phyloP scores from a whole-genome alignment of 2,329 filamentous ascomycete species.

The Paracoccidioides brasiliensis region DNA sequence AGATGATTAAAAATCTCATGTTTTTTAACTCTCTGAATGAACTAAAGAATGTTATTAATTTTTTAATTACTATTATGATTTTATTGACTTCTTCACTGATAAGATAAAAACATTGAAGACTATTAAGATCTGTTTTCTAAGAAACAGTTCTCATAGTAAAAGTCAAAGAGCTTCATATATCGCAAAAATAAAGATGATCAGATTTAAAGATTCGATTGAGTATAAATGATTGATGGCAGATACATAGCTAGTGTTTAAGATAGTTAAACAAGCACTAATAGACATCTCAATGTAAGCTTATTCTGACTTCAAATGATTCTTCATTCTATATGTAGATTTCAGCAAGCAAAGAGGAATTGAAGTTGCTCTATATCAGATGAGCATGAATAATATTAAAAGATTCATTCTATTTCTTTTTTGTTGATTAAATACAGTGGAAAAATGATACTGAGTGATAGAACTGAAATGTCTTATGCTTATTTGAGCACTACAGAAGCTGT shows the following conservation, averaged over 20 bases:
- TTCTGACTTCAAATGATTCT: background rate
- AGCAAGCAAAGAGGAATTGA: too few species aligned
- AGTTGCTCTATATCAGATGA: too few species aligned
- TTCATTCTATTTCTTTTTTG: too few species aligned
- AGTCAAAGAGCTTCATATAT: background rate
- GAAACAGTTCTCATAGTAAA: background rate
- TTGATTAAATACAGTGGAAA: too few species aligned
- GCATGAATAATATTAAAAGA: too few species aligned
- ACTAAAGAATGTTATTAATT: background rate
- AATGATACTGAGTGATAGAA: too few species aligned
- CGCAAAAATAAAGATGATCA: too few species aligned
- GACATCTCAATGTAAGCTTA: background rate
- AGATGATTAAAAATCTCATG: background rate
- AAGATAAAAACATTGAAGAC: background rate
- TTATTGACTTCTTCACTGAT: background rate
- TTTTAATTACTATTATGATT: background rate
- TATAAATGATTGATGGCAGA: too few species aligned
- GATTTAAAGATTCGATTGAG: background rate
- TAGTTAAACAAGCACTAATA: background rate
- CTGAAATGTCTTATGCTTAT: too few species aligned
- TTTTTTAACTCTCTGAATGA: background rate
- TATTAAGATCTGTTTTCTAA: background rate
- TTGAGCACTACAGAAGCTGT: too few species aligned
- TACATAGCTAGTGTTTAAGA: too few species aligned
- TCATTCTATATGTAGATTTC: too few species aligned